Base-by-base conservation (phyloP, 2,329 filamentous ascomycete species). In the Trichoderma arundinaceum region DNA sequence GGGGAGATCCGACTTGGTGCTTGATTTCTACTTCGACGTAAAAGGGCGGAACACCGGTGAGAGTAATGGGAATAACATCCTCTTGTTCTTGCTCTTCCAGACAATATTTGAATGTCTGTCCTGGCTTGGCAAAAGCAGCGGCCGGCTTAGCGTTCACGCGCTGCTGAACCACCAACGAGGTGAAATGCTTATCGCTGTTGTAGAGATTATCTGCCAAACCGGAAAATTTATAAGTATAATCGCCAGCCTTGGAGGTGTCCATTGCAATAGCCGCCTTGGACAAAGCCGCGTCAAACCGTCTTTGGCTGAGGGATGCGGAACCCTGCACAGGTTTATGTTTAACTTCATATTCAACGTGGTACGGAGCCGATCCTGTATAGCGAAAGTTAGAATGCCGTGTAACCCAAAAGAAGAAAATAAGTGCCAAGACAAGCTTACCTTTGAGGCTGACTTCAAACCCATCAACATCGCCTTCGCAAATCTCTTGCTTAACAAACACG, bases 391-490 rank as follows among this genome's bases (percentile, higher is more conserved):
- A 39, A 62, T 65, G 63, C 13, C 1, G 17, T 13, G 51, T 22
- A 4, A 17, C n/a, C 35, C 3, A 3, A 38, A 38, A 38, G 7
- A 38, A 38, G 10, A 38, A 38, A 38, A 38, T 4, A 38, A 32
- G 8, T 7, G 28, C 7, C 2, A 35, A 6, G 39, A 7, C 13
- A 28, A 48, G 74, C 83, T 79, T 85, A 86, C 92, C 94, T 75
- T 86, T 86, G 68, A 99, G 84, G 49, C 85, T 84, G 61, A 99
- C 81, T 73, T 97, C 93, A 64, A 97, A 88, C 3, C 89, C 88
- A 76, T 97, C 94, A 73, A 97, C 91, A 68, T 98, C 94, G 35
- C 94, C 94, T 79, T 99, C 94, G 74, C 95, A 99, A 35, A 99
- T 90, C 67, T 94, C 89, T 48, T 88, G 85, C 77, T 96, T 96